Evolutionary conservation across 257 asterid genomes (phyloP).

Genomic region (Eucommia ulmoides): DNA sequence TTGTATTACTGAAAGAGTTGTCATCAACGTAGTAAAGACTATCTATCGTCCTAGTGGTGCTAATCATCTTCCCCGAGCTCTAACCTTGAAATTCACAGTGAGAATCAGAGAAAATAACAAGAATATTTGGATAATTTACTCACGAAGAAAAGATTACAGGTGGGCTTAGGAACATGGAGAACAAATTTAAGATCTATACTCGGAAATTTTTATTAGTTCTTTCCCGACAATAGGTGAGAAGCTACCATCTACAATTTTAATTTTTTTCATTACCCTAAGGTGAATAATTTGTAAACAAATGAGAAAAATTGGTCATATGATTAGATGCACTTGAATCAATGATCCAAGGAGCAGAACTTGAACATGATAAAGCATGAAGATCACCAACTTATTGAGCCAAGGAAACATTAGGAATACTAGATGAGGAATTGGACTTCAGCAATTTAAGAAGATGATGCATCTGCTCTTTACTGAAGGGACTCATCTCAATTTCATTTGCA

Average conservation of each 20-base stretch:
- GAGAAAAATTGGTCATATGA: too few relatives aligned
- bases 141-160: background rate
- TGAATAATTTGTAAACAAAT: background rate
- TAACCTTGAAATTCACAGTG: background rate
- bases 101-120: background rate
- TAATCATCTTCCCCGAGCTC: background rate
- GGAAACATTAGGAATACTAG: too few relatives aligned
- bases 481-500: background rate
- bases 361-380: background rate
- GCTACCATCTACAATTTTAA: too few relatives aligned
- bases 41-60: too few relatives aligned
- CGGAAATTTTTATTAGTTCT: background rate
- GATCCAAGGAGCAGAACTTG: background rate
- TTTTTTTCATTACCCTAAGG: background rate
- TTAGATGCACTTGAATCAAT: background rate
- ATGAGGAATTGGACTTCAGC: too few relatives aligned
- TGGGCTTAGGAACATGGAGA: too few relatives aligned
- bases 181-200: background rate
- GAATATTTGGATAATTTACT: background rate
- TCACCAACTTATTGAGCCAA: background rate
- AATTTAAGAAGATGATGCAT: too few relatives aligned
- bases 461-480: too few relatives aligned
- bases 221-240: background rate
- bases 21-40: too few relatives aligned
- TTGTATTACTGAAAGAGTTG: too few relatives aligned